These are phyloP conservation scores for Sugiyamaella castrensis DNA, from an alignment of 1,139 yeast genomes.

Conservation along the genomic window DNA sequence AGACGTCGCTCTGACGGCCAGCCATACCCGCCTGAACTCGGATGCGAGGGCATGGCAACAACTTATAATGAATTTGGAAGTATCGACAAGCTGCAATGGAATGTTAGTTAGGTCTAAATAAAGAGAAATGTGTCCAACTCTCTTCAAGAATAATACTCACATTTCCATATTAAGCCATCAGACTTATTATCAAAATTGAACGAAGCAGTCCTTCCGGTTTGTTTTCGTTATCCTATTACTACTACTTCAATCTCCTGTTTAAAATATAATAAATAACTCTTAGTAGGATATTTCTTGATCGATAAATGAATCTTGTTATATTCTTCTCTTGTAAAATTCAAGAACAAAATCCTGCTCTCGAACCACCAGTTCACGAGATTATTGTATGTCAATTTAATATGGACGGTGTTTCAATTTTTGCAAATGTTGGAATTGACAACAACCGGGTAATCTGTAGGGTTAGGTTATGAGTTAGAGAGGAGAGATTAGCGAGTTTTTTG, in stretches of 20 bases:
- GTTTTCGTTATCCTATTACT: too few relatives aligned
- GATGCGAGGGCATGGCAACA: constrained; percentile 13
- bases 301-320: background rate
- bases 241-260: background rate
- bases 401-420: background rate
- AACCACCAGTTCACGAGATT: too few relatives aligned
- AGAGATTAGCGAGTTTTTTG: background rate
- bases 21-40: constrained; percentile 14
- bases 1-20: constrained; percentile 22
- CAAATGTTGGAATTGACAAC: background rate
- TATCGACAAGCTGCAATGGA: background rate
- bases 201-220: too few relatives aligned
- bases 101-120: background rate
- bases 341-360: too few relatives aligned
- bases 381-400: too few relatives aligned
- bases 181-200: too few relatives aligned
- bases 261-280: too few relatives aligned
- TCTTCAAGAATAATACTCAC: background rate
- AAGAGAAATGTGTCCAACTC: background rate
- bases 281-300: background rate
- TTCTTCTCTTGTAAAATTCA: background rate
- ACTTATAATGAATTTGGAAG: background rate
- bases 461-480: background rate
- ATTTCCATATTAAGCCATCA: constrained; percentile 4
- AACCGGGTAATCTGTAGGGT: background rate